phyloP scores from a whole-genome alignment of 2,329 filamentous ascomycete species.

The Colletotrichum sp. region DNA sequence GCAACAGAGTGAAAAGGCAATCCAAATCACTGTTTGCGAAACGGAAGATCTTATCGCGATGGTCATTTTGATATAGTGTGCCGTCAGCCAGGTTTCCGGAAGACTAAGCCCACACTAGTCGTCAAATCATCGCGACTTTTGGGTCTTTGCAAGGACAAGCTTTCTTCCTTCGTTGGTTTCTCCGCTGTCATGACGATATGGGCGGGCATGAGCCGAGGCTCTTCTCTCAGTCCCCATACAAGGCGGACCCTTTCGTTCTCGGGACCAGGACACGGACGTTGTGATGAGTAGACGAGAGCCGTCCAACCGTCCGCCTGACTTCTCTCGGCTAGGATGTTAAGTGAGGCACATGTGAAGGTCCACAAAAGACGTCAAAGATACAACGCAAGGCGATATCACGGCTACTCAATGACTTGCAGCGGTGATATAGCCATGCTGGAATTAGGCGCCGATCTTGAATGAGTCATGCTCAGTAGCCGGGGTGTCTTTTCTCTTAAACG shows the following conservation, averaged over 20 bases:
- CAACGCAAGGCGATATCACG: background rate
- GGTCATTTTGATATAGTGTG: background rate
- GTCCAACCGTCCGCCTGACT: background rate
- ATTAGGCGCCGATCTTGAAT: background rate
- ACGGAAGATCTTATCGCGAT: background rate
- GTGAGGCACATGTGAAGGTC: background rate
- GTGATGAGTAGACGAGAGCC: background rate
- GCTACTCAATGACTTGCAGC: background rate
- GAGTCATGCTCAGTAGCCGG: background rate
- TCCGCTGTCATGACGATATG: background rate
- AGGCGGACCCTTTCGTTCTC: background rate
- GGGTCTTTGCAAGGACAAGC: background rate
- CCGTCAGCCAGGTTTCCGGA: background rate
- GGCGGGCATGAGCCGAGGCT: background rate
- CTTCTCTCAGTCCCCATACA: background rate
- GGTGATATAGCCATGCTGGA: background rate
- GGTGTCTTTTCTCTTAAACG: background rate
- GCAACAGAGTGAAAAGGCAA: background rate
- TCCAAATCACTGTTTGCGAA: background rate
- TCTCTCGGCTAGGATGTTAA: fast-evolving
- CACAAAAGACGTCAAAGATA: background rate
- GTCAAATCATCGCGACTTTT: background rate
- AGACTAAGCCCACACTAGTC: background rate
- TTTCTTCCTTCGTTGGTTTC: background rate
- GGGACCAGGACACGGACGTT: background rate